These are phyloP conservation scores for Fusarium buxicola DNA, from an alignment of 2,329 filamentous ascomycete species.

Conservation along the genomic window DNA sequence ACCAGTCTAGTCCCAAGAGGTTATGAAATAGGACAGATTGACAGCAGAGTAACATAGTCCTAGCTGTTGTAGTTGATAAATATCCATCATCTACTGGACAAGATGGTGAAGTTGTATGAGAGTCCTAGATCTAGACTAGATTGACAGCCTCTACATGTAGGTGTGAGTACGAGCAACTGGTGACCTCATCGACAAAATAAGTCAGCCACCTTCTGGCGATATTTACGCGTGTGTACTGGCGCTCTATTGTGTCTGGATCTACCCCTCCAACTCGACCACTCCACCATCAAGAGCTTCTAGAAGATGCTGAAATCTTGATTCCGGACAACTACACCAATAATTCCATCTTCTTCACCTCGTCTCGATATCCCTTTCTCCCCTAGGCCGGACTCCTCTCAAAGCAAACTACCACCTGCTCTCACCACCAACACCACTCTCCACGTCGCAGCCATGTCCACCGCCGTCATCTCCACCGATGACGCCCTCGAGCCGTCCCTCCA, in stretches of 20 bases:
- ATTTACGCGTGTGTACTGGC: neutral
- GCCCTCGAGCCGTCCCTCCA: slow-evolving; percentile 92
- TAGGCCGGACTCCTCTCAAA: neutral
- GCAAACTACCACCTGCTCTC: neutral
- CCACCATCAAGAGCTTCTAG: slow-evolving; percentile 45
- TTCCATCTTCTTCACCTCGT: neutral
- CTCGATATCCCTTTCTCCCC: neutral
- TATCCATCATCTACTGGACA: neutral
- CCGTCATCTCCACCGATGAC: slow-evolving; percentile 67
- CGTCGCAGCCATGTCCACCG: slow-evolving; percentile 53
- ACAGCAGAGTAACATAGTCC: neutral
- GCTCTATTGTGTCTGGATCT: slow-evolving; percentile 21
- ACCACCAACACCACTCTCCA: neutral
- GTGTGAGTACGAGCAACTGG: slow-evolving; percentile 23
- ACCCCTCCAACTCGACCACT: slow-evolving; percentile 38
- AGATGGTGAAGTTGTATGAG: neutral
- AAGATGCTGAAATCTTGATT: slow-evolving; percentile 40
- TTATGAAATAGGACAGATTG: neutral
- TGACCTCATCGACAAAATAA: slow-evolving; percentile 29
- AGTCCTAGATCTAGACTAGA: neutral
- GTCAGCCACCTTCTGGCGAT: neutral
- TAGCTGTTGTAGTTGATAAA: no score
- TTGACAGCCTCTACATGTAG: neutral
- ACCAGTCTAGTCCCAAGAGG: neutral
- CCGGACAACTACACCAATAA: slow-evolving; percentile 11